These are phyloP conservation scores for Aureobasidium sp. DNA, from an alignment of 2,329 filamentous ascomycete species.

Conservation along the genomic window DNA sequence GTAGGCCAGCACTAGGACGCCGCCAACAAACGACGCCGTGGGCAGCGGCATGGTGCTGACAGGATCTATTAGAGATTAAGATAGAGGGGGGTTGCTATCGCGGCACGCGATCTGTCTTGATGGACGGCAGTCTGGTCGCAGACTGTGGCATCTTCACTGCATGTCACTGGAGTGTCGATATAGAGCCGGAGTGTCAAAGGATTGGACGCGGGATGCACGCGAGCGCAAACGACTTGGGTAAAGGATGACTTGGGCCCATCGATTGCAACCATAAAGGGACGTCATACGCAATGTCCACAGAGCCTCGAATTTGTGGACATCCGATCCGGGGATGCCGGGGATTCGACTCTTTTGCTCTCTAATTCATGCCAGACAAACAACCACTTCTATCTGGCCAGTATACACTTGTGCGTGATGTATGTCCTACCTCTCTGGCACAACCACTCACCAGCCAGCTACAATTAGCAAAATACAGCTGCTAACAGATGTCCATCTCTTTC, in stretches of 20 bases:
- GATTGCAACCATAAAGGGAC: neutral
- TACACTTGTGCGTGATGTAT: neutral
- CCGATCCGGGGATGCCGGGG: slow-evolving; percentile 10
- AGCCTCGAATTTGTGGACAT: slow-evolving; percentile 2
- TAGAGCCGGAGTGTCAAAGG: neutral
- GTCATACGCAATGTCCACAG: neutral
- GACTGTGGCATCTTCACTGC: slow-evolving; percentile 10
- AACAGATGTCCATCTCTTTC: neutral
- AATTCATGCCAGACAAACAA: neutral
- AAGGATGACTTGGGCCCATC: neutral
- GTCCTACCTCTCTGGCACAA: neutral
- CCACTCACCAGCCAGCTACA: neutral
- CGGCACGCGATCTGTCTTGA: neutral
- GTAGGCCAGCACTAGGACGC: slow-evolving; percentile 78
- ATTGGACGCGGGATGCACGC: neutral
- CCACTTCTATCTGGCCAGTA: too few relatives aligned
- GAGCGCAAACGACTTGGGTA: neutral
- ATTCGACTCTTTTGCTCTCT: neutral
- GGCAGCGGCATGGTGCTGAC: slow-evolving; percentile 37
- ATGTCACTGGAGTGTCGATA: neutral
- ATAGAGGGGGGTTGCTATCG: neutral
- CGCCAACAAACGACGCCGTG: slow-evolving; percentile 66
- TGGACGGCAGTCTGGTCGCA: neutral
- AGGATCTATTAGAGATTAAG: neutral
- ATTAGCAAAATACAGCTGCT: neutral